phyloP scores from a whole-genome alignment of 2,329 filamentous ascomycete genomes.

The Talaromyces islandicus region DNA sequence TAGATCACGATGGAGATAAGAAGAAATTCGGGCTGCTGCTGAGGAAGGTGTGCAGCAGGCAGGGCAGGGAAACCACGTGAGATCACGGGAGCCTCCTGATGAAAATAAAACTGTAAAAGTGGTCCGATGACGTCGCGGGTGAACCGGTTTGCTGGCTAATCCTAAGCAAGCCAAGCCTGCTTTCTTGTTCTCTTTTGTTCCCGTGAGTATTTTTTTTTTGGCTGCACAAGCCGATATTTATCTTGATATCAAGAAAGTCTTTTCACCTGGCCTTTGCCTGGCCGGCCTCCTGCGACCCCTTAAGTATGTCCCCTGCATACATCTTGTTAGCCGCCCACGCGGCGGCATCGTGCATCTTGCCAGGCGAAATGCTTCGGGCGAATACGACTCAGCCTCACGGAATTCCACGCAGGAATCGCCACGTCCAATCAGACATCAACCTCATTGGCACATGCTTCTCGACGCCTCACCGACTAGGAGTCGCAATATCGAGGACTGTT shows the following conservation, averaged over 20 bases:
- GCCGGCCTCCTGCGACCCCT: background rate
- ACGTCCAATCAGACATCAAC: background rate
- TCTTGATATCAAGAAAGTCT: background rate
- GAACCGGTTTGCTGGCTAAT: background rate
- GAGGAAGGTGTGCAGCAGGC: background rate
- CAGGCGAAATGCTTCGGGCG: background rate
- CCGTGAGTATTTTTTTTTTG: background rate
- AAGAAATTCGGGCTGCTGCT: too few species aligned
- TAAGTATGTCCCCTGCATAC: background rate
- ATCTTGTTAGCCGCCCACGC: background rate
- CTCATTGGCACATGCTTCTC: background rate
- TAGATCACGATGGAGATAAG: background rate
- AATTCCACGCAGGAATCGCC: background rate
- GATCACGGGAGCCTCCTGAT: background rate
- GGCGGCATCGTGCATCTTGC: background rate
- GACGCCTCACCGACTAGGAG: background rate
- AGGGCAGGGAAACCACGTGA: background rate
- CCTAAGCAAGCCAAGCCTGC: background rate
- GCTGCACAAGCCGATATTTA: background rate
- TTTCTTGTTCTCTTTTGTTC: background rate
- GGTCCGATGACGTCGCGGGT: constrained; percentile 4
- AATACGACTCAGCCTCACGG: background rate
- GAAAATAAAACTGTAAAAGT: background rate
- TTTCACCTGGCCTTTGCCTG: background rate
- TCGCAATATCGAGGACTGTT: background rate